phyloP scores from a whole-genome alignment of 345 rosid species.

The Eucalyptus rudis region DNA sequence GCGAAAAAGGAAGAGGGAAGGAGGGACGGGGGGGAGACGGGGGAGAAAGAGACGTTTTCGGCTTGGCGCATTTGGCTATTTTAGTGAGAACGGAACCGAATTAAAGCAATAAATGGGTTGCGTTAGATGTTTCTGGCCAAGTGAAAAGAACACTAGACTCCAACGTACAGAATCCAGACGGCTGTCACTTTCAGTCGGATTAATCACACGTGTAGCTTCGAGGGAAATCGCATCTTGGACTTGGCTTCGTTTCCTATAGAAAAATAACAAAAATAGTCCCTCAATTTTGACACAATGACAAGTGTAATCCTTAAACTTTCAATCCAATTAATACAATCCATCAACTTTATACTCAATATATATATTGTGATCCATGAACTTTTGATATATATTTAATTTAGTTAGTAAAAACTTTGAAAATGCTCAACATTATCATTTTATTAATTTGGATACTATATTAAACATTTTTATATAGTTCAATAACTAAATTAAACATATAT shows the following conservation, averaged over 20 bases:
- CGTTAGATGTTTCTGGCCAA: not conserved
- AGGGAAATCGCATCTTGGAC: not conserved
- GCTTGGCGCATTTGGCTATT: not conserved
- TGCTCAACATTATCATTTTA: no score
- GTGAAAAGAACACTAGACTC: not conserved
- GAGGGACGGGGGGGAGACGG: not conserved
- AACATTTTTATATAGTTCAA: no score
- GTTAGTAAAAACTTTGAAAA: no score
- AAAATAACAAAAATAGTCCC: no score
- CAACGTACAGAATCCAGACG: not conserved
- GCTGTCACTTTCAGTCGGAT: not conserved
- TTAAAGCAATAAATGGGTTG: not conserved
- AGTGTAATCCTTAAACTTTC: no score
- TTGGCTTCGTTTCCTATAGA: not conserved
- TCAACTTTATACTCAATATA: no score
- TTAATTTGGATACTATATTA: no score
- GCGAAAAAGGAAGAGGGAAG: not conserved
- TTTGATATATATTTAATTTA: no score
- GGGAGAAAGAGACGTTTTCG: not conserved
- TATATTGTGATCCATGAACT: fast-evolving
- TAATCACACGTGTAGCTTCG: not conserved
- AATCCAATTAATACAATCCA: no score
- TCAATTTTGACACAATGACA: no score
- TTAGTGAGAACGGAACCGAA: not conserved
- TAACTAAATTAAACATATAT: not conserved